phyloP scores from a whole-genome alignment of 1,284 basidiomycete genomes.

The Agroathelia rolfsii region DNA sequence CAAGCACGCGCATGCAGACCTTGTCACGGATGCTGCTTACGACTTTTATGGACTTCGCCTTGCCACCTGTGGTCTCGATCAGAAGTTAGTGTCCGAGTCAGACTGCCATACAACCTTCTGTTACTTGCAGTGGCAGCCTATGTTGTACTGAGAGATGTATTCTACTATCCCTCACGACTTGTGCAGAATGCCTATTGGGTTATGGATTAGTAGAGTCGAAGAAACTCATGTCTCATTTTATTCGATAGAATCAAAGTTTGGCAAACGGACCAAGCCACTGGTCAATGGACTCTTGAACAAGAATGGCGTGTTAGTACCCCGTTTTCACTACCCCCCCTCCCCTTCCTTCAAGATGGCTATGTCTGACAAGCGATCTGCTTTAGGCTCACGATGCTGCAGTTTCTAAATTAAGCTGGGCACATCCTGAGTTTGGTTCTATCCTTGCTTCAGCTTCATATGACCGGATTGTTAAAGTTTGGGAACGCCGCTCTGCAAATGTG shows the following conservation, averaged over 20 bases:
- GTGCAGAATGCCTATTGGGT: no score
- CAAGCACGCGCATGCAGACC: slow-evolving; percentile 64
- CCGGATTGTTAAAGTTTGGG: slow-evolving; percentile 85
- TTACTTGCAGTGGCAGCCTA: no score
- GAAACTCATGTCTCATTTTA: no score
- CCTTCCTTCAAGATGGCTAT: slow-evolving; percentile 2
- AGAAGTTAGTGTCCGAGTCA: no score
- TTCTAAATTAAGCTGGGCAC: slow-evolving; percentile 78
- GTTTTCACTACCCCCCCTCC: background rate
- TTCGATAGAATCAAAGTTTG: slow-evolving; percentile 70
- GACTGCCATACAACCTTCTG: no score
- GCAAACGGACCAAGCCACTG: slow-evolving; percentile 58
- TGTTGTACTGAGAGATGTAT: no score
- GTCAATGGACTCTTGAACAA: slow-evolving; percentile 66
- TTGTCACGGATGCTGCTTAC: slow-evolving; percentile 77
- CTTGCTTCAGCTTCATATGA: slow-evolving; percentile 83
- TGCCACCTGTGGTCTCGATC: slow-evolving; percentile 70
- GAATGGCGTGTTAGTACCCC: slow-evolving; percentile 74
- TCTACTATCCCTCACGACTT: no score
- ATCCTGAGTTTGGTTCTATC: slow-evolving; percentile 81
- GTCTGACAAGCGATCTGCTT: slow-evolving; percentile 4
- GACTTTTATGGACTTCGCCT: slow-evolving; percentile 82
- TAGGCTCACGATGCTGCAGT: slow-evolving; percentile 87
- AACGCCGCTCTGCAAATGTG: slow-evolving; percentile 42
- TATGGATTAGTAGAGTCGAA: no score